phyloP scores from a whole-genome alignment of 208 protist genomes.

The Acanthamoeba healyi region DNA sequence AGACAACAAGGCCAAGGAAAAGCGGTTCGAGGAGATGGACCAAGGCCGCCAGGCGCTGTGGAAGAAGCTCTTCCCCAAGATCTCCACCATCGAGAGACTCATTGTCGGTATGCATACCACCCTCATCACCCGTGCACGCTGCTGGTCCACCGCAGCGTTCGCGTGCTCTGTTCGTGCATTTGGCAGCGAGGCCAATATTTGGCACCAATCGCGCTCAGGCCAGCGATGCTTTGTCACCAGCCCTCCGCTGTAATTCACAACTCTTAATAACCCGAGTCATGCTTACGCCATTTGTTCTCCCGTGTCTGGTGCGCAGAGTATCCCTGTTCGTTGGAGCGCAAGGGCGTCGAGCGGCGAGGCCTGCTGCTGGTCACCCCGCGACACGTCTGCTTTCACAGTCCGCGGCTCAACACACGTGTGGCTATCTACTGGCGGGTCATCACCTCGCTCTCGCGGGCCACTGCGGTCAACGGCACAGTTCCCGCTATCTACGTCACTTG shows the following conservation, averaged over 20 bases:
- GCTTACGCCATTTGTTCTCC: background rate
- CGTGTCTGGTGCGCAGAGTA: background rate
- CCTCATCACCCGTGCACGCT: background rate
- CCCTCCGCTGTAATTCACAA: background rate
- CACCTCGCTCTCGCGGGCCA: conserved; percentile 27
- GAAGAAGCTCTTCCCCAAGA: conserved; percentile 72
- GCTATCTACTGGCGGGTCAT: conserved; percentile 65
- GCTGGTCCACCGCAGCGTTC: background rate
- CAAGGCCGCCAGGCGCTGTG: background rate
- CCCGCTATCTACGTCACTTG: conserved; percentile 64
- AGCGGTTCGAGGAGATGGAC: conserved; percentile 56
- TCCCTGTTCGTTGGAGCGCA: conserved; percentile 31
- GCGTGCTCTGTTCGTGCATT: background rate
- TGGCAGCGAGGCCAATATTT: background rate
- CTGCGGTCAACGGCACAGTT: conserved; percentile 27
- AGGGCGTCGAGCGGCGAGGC: conserved; percentile 15
- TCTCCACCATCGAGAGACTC: conserved; percentile 69
- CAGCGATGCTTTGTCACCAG: background rate
- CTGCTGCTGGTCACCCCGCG: conserved; percentile 27
- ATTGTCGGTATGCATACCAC: conserved; percentile 29
- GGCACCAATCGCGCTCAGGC: background rate
- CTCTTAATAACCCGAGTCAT: background rate
- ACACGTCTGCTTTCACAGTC: conserved; percentile 61
- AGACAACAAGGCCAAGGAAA: conserved; percentile 11
- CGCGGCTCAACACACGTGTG: conserved; percentile 31